These are phyloP conservation scores for Colletotrichum sp. DNA, from an alignment of 2,329 filamentous ascomycete species.

Conservation along the genomic window DNA sequence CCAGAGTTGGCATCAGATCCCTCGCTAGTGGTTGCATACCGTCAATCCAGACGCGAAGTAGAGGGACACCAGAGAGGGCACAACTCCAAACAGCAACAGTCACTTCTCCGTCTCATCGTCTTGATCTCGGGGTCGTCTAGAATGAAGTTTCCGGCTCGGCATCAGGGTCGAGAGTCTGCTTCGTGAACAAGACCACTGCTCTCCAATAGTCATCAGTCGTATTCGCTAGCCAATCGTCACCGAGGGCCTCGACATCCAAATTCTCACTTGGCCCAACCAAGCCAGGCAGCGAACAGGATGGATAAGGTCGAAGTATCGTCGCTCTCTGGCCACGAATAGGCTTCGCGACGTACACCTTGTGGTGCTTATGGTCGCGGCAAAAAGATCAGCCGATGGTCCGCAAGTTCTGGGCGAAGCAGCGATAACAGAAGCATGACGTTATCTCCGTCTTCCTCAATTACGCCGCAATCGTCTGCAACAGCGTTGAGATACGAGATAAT, in stretches of 20 bases:
- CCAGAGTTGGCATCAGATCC: not conserved
- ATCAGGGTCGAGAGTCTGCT: not conserved
- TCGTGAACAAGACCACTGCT: not conserved
- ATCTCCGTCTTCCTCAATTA: not conserved
- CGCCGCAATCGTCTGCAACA: not conserved
- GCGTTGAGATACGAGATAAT: not conserved
- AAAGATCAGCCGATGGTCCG: not conserved
- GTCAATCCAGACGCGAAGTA: not conserved
- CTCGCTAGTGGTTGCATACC: not conserved
- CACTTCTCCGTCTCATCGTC: not conserved
- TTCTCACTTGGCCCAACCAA: not conserved
- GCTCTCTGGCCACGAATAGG: not conserved
- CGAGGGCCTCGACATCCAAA: not conserved
- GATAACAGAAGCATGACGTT: not conserved
- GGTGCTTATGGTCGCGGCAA: not conserved
- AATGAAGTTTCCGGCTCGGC: not conserved
- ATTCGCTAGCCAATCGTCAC: not conserved
- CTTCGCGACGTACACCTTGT: not conserved
- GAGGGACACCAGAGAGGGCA: not conserved
- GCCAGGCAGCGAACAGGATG: not conserved
- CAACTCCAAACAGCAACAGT: not conserved
- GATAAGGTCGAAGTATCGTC: not conserved
- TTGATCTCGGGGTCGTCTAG: not conserved
- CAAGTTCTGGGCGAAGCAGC: not conserved
- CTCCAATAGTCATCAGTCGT: not conserved